Percentiles rank a stretch among this genome's conserved stretches.
phyloP scores from a whole-genome alignment of 2,329 filamentous ascomycete genomes.

The Epicoccum sorghinum region DNA sequence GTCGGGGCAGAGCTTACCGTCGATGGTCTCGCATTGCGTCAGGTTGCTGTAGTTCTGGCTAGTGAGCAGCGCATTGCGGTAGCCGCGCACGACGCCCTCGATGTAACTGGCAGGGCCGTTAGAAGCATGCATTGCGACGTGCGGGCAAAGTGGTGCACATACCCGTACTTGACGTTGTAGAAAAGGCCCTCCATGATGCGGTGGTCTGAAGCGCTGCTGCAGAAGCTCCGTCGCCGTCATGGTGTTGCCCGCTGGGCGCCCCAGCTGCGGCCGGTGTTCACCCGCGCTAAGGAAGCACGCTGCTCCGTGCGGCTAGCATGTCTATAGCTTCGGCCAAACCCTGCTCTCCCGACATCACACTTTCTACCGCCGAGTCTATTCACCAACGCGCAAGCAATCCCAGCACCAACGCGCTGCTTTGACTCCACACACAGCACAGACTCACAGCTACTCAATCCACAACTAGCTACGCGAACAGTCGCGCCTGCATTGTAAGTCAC shows the following conservation, averaged over 20 bases:
- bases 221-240: conserved; percentile 15
- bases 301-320: neutral
- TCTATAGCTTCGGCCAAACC: conserved; percentile 8
- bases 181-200: conserved; percentile 83
- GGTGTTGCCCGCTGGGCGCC: conserved; percentile 1
- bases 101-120: conserved; percentile 71
- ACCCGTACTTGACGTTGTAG: conserved; percentile 95
- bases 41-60: conserved; percentile 91
- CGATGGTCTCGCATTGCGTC: conserved; percentile 96
- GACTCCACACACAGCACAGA: conserved; percentile 6
- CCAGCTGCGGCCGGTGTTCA: neutral
- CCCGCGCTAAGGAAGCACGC: neutral
- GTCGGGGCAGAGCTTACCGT: conserved; percentile 66
- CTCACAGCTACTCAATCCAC: neutral
- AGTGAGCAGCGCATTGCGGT: conserved; percentile 91
- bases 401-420: conserved; percentile 8
- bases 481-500: conserved; percentile 18
- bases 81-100: conserved; percentile 96
- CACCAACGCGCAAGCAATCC: conserved; percentile 10
- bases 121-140: conserved; percentile 5
- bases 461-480: neutral
- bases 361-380: conserved; percentile 6
- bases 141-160: conserved; percentile 38
- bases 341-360: conserved; percentile 26
- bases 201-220: conserved; percentile 4